Conservation (phyloP, 805 yeast genomes). For the Saccharomyces kudriavzevii region DNA sequence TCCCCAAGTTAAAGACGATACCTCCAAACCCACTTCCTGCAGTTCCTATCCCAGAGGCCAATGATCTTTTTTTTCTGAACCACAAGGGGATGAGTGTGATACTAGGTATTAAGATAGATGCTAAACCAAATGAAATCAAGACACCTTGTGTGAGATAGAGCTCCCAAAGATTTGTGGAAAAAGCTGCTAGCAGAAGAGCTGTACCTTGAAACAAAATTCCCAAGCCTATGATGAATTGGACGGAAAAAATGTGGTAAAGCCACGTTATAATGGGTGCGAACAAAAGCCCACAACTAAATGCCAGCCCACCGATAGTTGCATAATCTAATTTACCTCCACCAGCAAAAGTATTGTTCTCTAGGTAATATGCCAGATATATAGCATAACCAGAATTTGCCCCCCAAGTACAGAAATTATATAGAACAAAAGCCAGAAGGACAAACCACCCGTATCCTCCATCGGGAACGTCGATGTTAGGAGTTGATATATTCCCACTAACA, state of each 20-base stretch:
- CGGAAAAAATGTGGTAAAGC: constrained; percentile 38
- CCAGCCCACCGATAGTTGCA: constrained; percentile 51
- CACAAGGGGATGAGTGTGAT: constrained; percentile 47
- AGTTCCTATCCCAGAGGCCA: constrained; percentile 34
- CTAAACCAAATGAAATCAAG: constrained; percentile 45
- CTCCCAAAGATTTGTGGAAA: constrained; percentile 46
- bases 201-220: constrained; percentile 44
- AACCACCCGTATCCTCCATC: constrained; percentile 53
- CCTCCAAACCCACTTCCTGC: constrained; percentile 41
- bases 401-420: constrained; percentile 46
- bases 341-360: constrained; percentile 36
- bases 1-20: constrained; percentile 33
- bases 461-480: constrained; percentile 21
- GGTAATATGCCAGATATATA: constrained; percentile 42
- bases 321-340: constrained; percentile 44
- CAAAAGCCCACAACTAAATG: constrained; percentile 46
- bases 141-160: constrained; percentile 50
- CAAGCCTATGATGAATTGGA: constrained; percentile 33
- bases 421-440: constrained; percentile 36
- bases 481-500: background rate
- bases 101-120: constrained; percentile 40
- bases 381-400: constrained; percentile 53
- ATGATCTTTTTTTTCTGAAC: constrained; percentile 42
- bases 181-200: constrained; percentile 45
- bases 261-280: constrained; percentile 44